Evolutionary conservation across 164 flowering plant species (phyloP).

Genomic region (Warburgia ugandensis): DNA sequence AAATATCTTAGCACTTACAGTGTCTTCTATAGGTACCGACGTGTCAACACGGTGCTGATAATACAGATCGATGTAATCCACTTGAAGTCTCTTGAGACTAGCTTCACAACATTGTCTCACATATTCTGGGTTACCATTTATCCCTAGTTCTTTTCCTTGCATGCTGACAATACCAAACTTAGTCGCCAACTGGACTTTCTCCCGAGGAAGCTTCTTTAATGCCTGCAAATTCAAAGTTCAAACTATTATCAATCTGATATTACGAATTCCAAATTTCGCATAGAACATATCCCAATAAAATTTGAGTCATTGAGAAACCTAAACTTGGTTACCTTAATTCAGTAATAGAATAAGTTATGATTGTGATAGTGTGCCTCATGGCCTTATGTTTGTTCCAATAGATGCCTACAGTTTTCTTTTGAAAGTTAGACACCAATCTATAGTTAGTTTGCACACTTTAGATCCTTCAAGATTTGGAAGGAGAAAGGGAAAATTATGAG

Average conservation of each 20-base stretch:
- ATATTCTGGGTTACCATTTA: conserved; percentile 54
- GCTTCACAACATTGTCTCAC: conserved; percentile 59
- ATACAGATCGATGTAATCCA: conserved; percentile 64
- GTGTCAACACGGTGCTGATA: conserved; percentile 57
- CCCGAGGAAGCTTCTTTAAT: conserved; percentile 19
- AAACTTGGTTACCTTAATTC: too few species aligned
- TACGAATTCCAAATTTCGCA: neutral
- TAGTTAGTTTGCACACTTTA: too few species aligned
- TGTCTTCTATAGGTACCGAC: conserved; percentile 54
- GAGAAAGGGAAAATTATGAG: too few species aligned
- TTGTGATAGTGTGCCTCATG: too few species aligned
- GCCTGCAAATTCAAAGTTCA: conserved; percentile 9
- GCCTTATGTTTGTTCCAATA: too few species aligned
- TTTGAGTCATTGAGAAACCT: neutral
- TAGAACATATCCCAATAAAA: neutral
- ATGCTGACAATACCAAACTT: conserved; percentile 13
- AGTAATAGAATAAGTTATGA: too few species aligned
- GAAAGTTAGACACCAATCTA: too few species aligned
- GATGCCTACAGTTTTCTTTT: too few species aligned
- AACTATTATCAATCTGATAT: neutral
- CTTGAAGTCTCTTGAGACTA: conserved; percentile 51
- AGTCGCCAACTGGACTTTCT: conserved; percentile 19
- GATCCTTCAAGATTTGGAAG: too few species aligned
- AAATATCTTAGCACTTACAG: conserved; percentile 29
- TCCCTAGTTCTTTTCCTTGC: neutral